These are phyloP conservation scores for Lagenidium giganteum DNA, from an alignment of 352 stramenopile genomes.

Conservation along the genomic window DNA sequence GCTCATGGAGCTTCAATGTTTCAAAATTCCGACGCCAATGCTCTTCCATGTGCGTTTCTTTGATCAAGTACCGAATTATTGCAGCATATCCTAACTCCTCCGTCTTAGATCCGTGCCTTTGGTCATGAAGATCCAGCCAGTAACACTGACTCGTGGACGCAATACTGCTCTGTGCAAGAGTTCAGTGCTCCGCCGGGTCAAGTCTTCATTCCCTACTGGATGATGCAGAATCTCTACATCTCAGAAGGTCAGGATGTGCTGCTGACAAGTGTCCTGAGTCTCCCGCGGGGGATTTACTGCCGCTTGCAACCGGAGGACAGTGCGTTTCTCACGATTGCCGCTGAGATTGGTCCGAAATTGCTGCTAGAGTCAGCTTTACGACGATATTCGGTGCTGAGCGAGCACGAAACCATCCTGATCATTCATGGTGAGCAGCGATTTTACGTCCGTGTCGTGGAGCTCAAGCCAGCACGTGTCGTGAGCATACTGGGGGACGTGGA, in stretches of 20 bases:
- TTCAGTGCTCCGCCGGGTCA: constrained; percentile 51
- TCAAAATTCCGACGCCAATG: constrained; percentile 47
- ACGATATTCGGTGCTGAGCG: constrained; percentile 46
- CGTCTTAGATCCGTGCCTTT: constrained; percentile 20
- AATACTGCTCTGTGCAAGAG: constrained; percentile 62
- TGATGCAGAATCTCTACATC: constrained; percentile 55
- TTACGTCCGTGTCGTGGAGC: constrained; percentile 41
- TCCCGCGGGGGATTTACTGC: constrained; percentile 46
- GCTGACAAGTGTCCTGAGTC: constrained; percentile 24
- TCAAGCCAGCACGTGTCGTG: constrained; percentile 38
- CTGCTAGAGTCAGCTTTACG: constrained; percentile 55
- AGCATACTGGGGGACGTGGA: constrained; percentile 66
- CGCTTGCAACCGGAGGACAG: constrained; percentile 42
- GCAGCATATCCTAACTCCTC: background rate
- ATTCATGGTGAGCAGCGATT: constrained; percentile 37
- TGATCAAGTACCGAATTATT: background rate
- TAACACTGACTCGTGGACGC: background rate
- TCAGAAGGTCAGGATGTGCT: constrained; percentile 30
- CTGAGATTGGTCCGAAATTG: constrained; percentile 52
- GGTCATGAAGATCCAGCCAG: background rate
- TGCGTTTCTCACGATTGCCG: constrained; percentile 43
- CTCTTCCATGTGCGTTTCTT: constrained; percentile 33
- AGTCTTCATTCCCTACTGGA: constrained; percentile 61
- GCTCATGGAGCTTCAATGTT: constrained; percentile 43
- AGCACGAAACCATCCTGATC: constrained; percentile 47